Conservation (phyloP, 2,329 filamentous ascomycete species). For the Tympanopsis confertula region DNA sequence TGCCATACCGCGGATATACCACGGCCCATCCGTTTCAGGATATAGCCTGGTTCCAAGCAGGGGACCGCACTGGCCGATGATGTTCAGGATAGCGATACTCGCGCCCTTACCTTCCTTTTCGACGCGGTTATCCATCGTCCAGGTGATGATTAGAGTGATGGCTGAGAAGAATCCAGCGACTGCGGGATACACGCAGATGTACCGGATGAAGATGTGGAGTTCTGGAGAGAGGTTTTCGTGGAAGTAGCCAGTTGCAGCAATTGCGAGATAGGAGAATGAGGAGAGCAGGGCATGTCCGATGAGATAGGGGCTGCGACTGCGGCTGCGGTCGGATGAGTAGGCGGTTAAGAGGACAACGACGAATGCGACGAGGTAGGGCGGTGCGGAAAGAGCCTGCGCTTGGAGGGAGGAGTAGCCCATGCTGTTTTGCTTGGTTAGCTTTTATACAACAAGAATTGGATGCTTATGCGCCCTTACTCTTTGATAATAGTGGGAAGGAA, state of each 20-base stretch:
- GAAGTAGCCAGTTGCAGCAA: slow-evolving; percentile 22
- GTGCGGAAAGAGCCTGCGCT: slow-evolving; percentile 69
- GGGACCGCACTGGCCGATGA: slow-evolving; percentile 33
- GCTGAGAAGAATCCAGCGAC: slow-evolving; percentile 51
- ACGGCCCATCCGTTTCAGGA: slow-evolving; percentile 33
- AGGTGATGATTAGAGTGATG: slow-evolving; percentile 58
- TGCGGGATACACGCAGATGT: slow-evolving; percentile 49
- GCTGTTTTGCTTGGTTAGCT: slow-evolving; percentile 16
- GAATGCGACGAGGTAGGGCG: slow-evolving; percentile 72
- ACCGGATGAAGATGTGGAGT: slow-evolving; percentile 28
- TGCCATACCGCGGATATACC: slow-evolving; percentile 34
- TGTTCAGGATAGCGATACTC: slow-evolving; percentile 51
- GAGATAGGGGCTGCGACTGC: slow-evolving; percentile 53
- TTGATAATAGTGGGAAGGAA: slow-evolving; percentile 74
- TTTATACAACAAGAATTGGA: neutral
- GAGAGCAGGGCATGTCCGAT: slow-evolving; percentile 48
- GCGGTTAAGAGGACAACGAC: slow-evolving; percentile 60
- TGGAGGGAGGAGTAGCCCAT: slow-evolving; percentile 61
- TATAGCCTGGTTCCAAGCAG: slow-evolving; percentile 41
- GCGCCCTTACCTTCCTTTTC: slow-evolving; percentile 47
- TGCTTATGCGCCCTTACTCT: no score
- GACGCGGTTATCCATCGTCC: slow-evolving; percentile 58
- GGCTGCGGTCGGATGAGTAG: slow-evolving; percentile 56
- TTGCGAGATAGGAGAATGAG: neutral
- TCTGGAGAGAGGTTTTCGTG: slow-evolving; percentile 35